phyloP scores from a whole-genome alignment of 495 filamentous ascomycete species.

The Lentithecium fluviatile region DNA sequence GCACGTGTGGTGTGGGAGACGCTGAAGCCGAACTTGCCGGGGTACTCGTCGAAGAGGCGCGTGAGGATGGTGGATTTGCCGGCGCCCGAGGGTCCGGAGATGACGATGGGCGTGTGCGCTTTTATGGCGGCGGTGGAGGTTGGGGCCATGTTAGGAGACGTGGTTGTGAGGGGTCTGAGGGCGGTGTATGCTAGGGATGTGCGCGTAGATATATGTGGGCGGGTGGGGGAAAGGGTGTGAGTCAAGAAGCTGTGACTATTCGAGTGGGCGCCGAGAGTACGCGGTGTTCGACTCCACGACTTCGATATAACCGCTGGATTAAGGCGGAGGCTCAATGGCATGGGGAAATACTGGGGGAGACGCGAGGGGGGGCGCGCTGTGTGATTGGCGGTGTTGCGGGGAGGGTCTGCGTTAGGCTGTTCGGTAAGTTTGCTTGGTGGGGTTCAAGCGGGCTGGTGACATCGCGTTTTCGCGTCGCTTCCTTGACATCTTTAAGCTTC shows the following conservation, averaged over 20 bases:
- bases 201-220: not conserved
- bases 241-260: not conserved
- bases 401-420: not conserved
- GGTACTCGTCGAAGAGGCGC: constrained; percentile 65
- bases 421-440: constrained; percentile 18
- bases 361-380: not conserved
- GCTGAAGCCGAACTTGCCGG: constrained; percentile 75
- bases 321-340: constrained; percentile 15
- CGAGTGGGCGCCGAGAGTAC: not conserved
- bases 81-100: constrained; percentile 81
- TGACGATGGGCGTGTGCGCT: constrained; percentile 65
- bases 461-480: constrained; percentile 23
- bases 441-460: constrained; percentile 29
- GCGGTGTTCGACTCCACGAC: not conserved
- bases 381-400: constrained; percentile 17
- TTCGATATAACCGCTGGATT: not conserved
- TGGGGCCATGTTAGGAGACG: constrained; percentile 22
- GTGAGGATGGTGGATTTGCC: constrained; percentile 88
- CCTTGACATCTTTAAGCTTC: not conserved
- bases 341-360: not conserved
- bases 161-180: not conserved
- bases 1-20: constrained; percentile 73
- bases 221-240: not conserved
- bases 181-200: constrained; percentile 1
- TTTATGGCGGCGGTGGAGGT: constrained; percentile 13